phyloP scores from a whole-genome alignment of 2,329 filamentous ascomycete genomes.

The Talaromyces sp. region DNA sequence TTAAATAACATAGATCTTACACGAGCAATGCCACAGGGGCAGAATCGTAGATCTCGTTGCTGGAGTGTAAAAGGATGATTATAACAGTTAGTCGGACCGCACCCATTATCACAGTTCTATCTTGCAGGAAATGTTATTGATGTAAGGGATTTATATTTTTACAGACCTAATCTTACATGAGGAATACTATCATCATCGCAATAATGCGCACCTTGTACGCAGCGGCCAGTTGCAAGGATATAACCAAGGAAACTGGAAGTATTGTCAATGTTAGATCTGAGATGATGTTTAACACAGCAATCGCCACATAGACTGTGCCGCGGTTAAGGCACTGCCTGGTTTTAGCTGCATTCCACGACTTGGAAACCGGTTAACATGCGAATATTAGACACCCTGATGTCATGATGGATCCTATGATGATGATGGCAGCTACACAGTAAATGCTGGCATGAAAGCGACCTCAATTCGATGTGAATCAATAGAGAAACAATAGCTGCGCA shows the following conservation, averaged over 20 bases:
- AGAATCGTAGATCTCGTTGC: neutral
- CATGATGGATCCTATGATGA: neutral
- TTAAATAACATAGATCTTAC: neutral
- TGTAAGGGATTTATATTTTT: neutral
- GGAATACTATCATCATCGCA: neutral
- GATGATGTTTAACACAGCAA: neutral
- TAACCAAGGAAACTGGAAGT: neutral
- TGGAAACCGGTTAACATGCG: neutral
- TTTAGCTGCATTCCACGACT: neutral
- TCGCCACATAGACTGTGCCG: neutral
- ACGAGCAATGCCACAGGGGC: neutral
- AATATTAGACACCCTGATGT: neutral
- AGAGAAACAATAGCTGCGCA: neutral
- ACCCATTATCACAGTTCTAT: constrained; percentile 1
- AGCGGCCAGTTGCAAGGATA: neutral
- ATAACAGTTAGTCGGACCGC: neutral
- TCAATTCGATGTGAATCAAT: neutral
- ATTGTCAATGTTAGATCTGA: neutral
- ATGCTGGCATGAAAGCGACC: neutral
- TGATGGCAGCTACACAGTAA: neutral
- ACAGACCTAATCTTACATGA: neutral
- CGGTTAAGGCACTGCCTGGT: neutral
- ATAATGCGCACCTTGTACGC: neutral
- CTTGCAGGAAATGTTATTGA: neutral
- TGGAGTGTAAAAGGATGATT: neutral